A percentile compares a stretch with the other conserved stretches of the same genome.
These are phyloP conservation scores for Rhodotorula taiwanensis DNA, from an alignment of 768 basidiomycete species.

Conservation along the genomic window DNA sequence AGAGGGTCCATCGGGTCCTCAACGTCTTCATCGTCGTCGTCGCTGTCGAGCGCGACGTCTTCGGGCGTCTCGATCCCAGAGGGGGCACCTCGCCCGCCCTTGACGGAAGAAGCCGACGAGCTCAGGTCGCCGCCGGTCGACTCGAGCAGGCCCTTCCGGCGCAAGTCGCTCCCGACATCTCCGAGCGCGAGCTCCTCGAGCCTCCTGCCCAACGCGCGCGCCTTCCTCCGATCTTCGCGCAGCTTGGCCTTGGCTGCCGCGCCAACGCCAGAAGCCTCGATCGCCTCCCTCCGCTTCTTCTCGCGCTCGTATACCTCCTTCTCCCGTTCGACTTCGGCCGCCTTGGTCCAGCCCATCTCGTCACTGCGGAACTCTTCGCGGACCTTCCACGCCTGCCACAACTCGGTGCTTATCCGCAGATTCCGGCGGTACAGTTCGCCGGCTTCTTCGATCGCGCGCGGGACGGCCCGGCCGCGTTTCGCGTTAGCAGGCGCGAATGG, in stretches of 20 bases:
- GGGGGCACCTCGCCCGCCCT: background rate
- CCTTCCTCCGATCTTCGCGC: slow-evolving; percentile 12
- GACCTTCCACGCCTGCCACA: slow-evolving; percentile 91
- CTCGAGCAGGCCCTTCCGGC: too few relatives aligned
- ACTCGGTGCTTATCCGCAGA: slow-evolving; percentile 77
- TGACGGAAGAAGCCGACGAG: too few relatives aligned
- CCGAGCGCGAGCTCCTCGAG: slow-evolving; percentile 26
- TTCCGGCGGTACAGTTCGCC: slow-evolving; percentile 81
- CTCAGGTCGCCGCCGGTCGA: too few relatives aligned
- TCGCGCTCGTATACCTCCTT: slow-evolving; percentile 2
- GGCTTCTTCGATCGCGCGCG: slow-evolving; percentile 92
- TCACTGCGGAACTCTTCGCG: slow-evolving; percentile 89
- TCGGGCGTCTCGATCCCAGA: background rate
- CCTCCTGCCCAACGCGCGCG: slow-evolving; percentile 11
- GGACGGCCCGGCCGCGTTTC: slow-evolving; percentile 56
- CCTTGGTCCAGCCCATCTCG: slow-evolving; percentile 74
- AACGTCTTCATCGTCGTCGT: slow-evolving; percentile 36
- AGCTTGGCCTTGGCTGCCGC: too few relatives aligned
- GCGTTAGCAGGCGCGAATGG: slow-evolving; percentile 66
- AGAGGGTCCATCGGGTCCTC: slow-evolving; percentile 41
- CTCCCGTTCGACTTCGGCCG: slow-evolving; percentile 21
- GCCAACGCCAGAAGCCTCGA: background rate
- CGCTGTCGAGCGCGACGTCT: slow-evolving; percentile 19
- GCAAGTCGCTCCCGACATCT: background rate
- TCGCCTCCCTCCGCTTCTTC: background rate